Evolutionary conservation across 257 asterid species (phyloP), one percentile per base, ranked within the genome.

Genomic region (Capsicum chinense): DNA sequence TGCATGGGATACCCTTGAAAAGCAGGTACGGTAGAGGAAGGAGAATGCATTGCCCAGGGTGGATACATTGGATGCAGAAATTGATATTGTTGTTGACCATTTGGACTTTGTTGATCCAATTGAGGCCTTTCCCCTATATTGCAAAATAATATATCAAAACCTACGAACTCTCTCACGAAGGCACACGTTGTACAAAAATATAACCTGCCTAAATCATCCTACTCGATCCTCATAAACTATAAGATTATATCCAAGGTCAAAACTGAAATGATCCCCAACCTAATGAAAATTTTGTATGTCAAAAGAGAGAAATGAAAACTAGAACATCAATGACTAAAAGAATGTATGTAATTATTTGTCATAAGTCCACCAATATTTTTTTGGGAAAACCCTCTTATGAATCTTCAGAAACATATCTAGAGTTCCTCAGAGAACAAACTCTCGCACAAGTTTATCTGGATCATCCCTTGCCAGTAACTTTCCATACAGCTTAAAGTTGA

Each of bases 1-100:
- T 95, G 99, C 68, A 93, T 90, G 58, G 97, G 97, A 85, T 95
- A 95, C 56, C 98, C 91, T 67, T 91, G 98, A 91, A 90, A 93
- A 86, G 88, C 84, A 73, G 97, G 97, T 84, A 88, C 85, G 76
- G 91, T 81, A 85, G 94, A 93, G 82, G 94, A 91, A 11, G 93
- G 89, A 54, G 91, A 83, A 83, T 93, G 95, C 93, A 95, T 87
- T 47, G 95, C 89, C 98, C 99, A 97, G 56, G 94, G 91, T 68
- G 98, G 93, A 87, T 81, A 94, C 86, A 92, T 90, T 37, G 90
- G 89, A 84, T 93, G 95, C 71, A 95, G 94, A 90, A 86, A 89
- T 84, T 78, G 87, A 87, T 88, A 86, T 88, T 91, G 96, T 58
- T 89, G 98, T 85, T 90, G 97, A 76, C 93, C 88, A 83, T 83